Evolutionary conservation across 2,329 filamentous ascomycete species (phyloP).

Genomic region (Ceratocystis harringtonii): DNA sequence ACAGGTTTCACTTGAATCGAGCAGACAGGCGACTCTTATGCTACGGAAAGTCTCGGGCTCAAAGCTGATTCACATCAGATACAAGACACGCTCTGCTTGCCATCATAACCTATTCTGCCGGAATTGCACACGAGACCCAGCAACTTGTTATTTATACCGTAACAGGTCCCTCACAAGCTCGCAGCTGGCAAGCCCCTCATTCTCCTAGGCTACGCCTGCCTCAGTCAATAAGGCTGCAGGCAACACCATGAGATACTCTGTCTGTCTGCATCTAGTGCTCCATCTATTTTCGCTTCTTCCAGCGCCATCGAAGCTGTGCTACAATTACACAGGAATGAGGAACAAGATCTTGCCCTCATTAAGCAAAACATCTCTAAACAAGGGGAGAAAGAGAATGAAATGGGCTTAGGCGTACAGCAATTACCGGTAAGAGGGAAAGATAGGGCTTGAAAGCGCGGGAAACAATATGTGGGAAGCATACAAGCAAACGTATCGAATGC

Average conservation of each 20-base stretch:
- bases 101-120: not conserved
- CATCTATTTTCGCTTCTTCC: slow-evolving; percentile 15
- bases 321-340: slow-evolving; percentile 2
- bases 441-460: too few species aligned
- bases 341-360: not conserved
- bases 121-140: not conserved
- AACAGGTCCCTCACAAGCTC: not conserved
- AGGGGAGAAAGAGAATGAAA: not conserved
- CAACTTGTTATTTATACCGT: not conserved
- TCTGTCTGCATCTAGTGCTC: not conserved
- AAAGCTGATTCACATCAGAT: not conserved
- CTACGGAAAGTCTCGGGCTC: not conserved
- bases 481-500: too few species aligned
- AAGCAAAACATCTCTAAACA: not conserved
- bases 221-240: not conserved
- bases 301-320: slow-evolving; percentile 8
- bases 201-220: not conserved
- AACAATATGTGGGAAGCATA: too few species aligned
- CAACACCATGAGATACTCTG: not conserved
- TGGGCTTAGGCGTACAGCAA: not conserved
- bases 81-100: not conserved
- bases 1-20: not conserved
- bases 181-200: not conserved
- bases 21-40: not conserved
- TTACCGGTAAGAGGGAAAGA: not conserved